These are phyloP conservation scores for Colletotrichum echinochloae DNA, from an alignment of 2,329 filamentous ascomycete species.

Conservation along the genomic window DNA sequence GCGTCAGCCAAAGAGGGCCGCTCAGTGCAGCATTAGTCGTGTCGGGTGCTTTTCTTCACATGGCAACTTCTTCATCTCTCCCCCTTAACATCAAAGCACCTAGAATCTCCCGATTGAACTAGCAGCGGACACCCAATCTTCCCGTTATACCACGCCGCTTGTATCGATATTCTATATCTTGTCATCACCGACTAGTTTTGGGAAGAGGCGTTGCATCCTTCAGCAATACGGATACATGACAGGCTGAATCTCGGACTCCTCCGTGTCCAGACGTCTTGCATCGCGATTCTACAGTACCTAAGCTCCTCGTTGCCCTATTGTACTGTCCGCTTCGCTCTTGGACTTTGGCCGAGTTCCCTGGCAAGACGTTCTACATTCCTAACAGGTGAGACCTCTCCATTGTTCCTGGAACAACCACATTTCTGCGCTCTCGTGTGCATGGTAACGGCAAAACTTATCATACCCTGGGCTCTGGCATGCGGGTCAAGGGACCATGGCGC, in stretches of 20 bases:
- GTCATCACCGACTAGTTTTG: background rate
- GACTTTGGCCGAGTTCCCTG: conserved; percentile 17
- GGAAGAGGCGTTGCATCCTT: background rate
- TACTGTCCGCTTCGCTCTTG: background rate
- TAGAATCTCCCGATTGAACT: no score
- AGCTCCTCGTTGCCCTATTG: background rate
- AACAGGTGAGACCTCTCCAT: conserved; percentile 37
- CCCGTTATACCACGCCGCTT: background rate
- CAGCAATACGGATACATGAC: conserved; percentile 14
- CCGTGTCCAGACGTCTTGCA: conserved; percentile 1
- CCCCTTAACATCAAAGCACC: background rate
- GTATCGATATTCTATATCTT: background rate
- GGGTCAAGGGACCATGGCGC: background rate
- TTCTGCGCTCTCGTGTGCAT: conserved; percentile 35
- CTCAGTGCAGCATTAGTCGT: conserved; percentile 33
- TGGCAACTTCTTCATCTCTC: conserved; percentile 17
- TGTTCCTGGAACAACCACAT: conserved; percentile 37
- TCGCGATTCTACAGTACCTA: conserved; percentile 18
- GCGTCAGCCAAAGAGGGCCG: conserved; percentile 40
- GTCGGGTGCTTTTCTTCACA: conserved; percentile 18
- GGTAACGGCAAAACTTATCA: conserved; percentile 23
- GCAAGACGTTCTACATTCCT: conserved; percentile 38
- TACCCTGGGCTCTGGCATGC: conserved; percentile 14
- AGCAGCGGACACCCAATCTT: background rate
- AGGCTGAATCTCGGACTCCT: conserved; percentile 4